A percentile compares a stretch with the other conserved stretches of the same genome.
Evolutionary conservation across 768 basidiomycete species (phyloP).

Genomic region (Suillus weaverae): DNA sequence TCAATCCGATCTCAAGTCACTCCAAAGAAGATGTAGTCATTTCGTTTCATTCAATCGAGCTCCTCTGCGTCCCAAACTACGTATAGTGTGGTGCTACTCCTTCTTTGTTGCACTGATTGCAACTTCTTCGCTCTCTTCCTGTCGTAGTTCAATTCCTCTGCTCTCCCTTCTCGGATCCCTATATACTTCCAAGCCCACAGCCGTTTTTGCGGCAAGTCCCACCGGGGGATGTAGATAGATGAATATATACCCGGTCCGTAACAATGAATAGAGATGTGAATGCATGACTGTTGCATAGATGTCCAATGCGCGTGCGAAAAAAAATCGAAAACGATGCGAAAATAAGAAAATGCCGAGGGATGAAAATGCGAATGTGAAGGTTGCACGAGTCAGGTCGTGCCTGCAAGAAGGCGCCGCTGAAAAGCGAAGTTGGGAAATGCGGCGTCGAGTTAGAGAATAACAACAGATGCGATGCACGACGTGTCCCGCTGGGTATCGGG

Average conservation of each 20-base stretch:
- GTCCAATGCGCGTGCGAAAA: slow-evolving; percentile 28
- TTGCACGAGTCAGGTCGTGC: slow-evolving; percentile 1
- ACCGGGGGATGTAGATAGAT: slow-evolving; percentile 29
- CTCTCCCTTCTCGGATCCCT: slow-evolving; percentile 10
- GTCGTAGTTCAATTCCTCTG: slow-evolving; percentile 13
- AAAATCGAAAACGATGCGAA: slow-evolving; percentile 19
- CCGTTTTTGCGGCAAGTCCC: slow-evolving; percentile 16
- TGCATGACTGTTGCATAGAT: slow-evolving; percentile 13
- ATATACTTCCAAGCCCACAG: slow-evolving; percentile 5
- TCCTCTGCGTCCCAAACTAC: slow-evolving; percentile 37
- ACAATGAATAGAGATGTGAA: slow-evolving; percentile 25
- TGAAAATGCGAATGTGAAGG: slow-evolving; percentile 18
- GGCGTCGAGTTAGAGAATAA: slow-evolving; percentile 13
- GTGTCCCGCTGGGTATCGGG: slow-evolving; percentile 19
- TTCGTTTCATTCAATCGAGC: slow-evolving; percentile 42
- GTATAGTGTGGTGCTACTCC: slow-evolving; percentile 21
- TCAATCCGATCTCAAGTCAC: neutral
- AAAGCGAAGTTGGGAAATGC: slow-evolving; percentile 20
- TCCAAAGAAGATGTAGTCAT: slow-evolving; percentile 24
- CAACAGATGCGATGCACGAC: slow-evolving; percentile 16
- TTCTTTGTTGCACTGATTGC: slow-evolving; percentile 20
- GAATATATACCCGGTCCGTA: slow-evolving; percentile 30
- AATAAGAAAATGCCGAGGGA: slow-evolving; percentile 30
- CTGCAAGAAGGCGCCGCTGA: slow-evolving; percentile 14
- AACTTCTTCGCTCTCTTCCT: slow-evolving; percentile 13